These are phyloP conservation scores for Stellera chamaejasme DNA, from an alignment of 345 rosid species.

Conservation along the genomic window DNA sequence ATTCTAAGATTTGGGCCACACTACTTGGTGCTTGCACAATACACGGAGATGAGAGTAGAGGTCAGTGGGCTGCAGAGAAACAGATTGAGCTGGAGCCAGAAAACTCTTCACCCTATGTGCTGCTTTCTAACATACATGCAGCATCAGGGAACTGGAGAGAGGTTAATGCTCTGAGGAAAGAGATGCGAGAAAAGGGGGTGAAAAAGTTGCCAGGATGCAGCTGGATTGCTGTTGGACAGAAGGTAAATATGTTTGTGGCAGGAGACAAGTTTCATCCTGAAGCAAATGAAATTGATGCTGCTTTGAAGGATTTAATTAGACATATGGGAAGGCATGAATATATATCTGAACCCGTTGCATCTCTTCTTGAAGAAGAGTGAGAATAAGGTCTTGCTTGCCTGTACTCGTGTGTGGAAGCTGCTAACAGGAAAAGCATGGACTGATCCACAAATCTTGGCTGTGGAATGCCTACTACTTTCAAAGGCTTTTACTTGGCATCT, in stretches of 20 bases:
- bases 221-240: constrained; percentile 66
- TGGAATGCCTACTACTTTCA: no score
- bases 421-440: no score
- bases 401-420: not conserved
- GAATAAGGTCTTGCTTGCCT: not conserved
- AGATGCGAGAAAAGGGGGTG: constrained; percentile 74
- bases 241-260: constrained; percentile 51
- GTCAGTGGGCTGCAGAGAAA: constrained; percentile 62
- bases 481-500: no score
- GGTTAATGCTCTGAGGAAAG: constrained; percentile 59
- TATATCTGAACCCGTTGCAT: constrained; percentile 18
- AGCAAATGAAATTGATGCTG: constrained; percentile 27
- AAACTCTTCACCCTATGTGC: constrained; percentile 70
- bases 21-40: constrained; percentile 84
- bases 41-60: constrained; percentile 75
- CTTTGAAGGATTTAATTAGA: constrained; percentile 36
- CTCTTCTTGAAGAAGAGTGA: constrained; percentile 17
- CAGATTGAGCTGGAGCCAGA: constrained; percentile 70
- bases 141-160: constrained; percentile 75
- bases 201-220: constrained; percentile 80
- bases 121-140: constrained; percentile 81
- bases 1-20: constrained; percentile 80
- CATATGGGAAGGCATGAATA: constrained; percentile 26
- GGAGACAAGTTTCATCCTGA: constrained; percentile 66
- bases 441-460: no score